Base-by-base conservation (phyloP, 495 filamentous ascomycete species). In the Hypoxylon cercidicola region DNA sequence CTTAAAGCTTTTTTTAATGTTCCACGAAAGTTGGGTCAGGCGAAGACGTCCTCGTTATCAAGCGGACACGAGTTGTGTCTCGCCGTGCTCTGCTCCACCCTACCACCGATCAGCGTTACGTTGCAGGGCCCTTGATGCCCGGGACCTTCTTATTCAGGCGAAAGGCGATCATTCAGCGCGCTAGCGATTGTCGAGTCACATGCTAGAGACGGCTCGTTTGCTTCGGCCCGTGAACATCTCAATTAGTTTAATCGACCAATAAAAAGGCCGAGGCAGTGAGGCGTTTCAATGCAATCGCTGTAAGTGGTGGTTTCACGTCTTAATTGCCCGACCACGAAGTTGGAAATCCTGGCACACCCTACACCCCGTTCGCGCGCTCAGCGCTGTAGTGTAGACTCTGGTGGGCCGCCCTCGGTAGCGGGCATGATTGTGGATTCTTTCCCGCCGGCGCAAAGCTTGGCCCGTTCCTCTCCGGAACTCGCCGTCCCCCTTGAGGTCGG, bases 101-200 rank as follows among this genome's bases (percentile, higher is more conserved):
- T n/a, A n/a, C 59, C 59, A 54, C 59, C 40, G 59, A 62, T 62
- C 59, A 40, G 34, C 59, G 58, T 18, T 47, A 34, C 43, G 21
- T 41, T 49, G 43, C 49, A 55, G 44, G 20, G 50, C 34, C 15
- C 16, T 34, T 30, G 21, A 16, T n/a, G n/a, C n/a, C 50, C 50
- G 28, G 44, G 23, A 62, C 59, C 59, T 62, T 62, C 59, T 62
- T 54, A 30, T 55, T 62, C 34, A 48, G 59, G 59, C 59, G 15
- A 55, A 40, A 41, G 34, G 20, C 50, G 59, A 62, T 16, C 21
- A 11, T 12, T 48, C 59, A 30, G 12, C 50, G 59, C 50, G 25
- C 59, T 55, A 62, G 50, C 18, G 6, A 11, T 40, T 19, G 43
- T 54, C 59, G 59, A 62, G 55, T 62, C 59, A 62, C 11, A 43